A percentile compares a stretch with the other conserved stretches of the same genome.
Evolutionary conservation across 176 grass and related monocot genomes (phyloP).

Genomic region (Echinochloa phyllopogon): DNA sequence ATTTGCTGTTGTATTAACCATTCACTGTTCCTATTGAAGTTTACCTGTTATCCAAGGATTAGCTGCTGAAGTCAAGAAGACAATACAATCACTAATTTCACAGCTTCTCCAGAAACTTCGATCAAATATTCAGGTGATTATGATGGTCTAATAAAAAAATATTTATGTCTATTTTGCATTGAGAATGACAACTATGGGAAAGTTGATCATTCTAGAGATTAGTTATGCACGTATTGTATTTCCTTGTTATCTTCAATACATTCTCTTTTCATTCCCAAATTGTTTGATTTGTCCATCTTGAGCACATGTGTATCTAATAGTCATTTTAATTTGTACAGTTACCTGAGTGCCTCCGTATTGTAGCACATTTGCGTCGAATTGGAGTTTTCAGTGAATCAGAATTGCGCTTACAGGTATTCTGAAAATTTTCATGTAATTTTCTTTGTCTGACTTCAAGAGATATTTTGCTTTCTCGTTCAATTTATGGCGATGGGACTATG

Average conservation of each 20-base stretch:
- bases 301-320: slow-evolving; percentile 9
- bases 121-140: slow-evolving; percentile 91
- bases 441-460: background rate
- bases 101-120: slow-evolving; percentile 98
- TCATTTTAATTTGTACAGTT: slow-evolving; percentile 72
- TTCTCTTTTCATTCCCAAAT: background rate
- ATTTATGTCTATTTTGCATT: slow-evolving; percentile 5
- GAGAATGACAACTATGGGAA: background rate
- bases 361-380: slow-evolving; percentile 88
- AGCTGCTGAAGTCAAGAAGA: slow-evolving; percentile 86
- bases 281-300: slow-evolving; percentile 6
- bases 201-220: background rate
- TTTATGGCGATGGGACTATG: background rate
- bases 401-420: slow-evolving; percentile 84
- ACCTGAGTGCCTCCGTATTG: slow-evolving; percentile 81
- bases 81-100: slow-evolving; percentile 88
- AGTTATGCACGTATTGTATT: background rate
- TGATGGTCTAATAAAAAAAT: background rate
- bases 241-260: background rate
- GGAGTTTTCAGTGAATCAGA: slow-evolving; percentile 91
- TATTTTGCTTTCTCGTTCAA: slow-evolving; percentile 8
- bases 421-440: slow-evolving; percentile 5
- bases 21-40: slow-evolving; percentile 71
- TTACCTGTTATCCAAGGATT: slow-evolving; percentile 96
- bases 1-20: slow-evolving; percentile 32